Base-by-base conservation (phyloP, 306 rosid species). In the Cucurbita ficifolia region DNA sequence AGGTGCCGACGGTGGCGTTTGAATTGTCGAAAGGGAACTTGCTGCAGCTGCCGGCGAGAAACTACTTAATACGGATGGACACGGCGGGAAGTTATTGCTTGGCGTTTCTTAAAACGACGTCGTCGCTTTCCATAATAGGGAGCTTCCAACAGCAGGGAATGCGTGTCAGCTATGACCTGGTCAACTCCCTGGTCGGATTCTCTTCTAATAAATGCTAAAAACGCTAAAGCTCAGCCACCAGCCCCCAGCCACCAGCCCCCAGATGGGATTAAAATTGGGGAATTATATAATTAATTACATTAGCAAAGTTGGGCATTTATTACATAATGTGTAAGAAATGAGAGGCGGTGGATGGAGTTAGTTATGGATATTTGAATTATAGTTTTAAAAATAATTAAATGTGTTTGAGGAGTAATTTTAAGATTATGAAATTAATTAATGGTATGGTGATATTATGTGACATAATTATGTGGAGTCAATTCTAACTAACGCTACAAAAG, bases 1-100 rank as follows among this genome's bases (percentile, higher is more conserved):
- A 49, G 8, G 98, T 93, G 7, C 98, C 53, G 9, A 51, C 55
- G 67, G 59, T 76, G 60, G 45, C 75, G 29, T 33, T 72, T 54
- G 36, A 51, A 10, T n/a, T 72, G 22, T 17, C 46, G 1, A 22
- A 4, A 18, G 75, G 62, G 7, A 51, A 10, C 8, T 33, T 18
- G 33, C 10, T 72, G 10, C 16, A 5, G 5, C 60, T 72, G 2
- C 75, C 75, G 17, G 61, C 50, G 5, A 72, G 7, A 0, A 72
- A 53, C 24, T 72, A 35, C 33, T 42, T 72, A 10, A 72, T 72
- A 2, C 50, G 7, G 2, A 2, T 72, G 45, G 75, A 72, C 50
- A 0, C 61, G 17, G 60, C 50, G 2, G 75, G 75, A 19, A 72
- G 50, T 18, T 72, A 17, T 42, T 72, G 75, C 35, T 52, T 72